A percentile compares a stretch with the other conserved stretches of the same genome.
Conservation (phyloP, 2,329 filamentous ascomycete species). For the Colletotrichum sp. region DNA sequence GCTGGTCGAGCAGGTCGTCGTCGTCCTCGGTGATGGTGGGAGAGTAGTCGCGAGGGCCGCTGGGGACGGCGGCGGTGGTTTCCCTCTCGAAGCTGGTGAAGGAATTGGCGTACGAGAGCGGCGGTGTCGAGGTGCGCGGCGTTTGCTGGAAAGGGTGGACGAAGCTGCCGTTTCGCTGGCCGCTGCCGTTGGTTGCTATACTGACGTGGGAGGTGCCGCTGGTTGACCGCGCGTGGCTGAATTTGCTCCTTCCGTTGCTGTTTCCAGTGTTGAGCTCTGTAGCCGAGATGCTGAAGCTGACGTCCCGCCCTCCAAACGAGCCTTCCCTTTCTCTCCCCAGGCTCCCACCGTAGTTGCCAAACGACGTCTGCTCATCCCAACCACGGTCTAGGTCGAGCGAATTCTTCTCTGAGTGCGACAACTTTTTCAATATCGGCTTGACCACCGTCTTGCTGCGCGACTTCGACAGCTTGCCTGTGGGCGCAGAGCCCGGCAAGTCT, state of each 20-base stretch:
- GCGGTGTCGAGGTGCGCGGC: constrained; percentile 65
- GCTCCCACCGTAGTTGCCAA: constrained; percentile 12
- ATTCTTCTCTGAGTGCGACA: constrained; percentile 63
- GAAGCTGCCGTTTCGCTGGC: constrained; percentile 53
- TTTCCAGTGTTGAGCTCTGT: constrained; percentile 31
- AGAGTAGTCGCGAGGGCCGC: constrained; percentile 53
- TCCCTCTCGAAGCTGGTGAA: constrained; percentile 51
- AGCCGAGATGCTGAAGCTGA: constrained; percentile 50
- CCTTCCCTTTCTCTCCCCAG: constrained; percentile 31
- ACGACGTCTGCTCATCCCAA: constrained; percentile 24
- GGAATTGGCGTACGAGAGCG: constrained; percentile 63
- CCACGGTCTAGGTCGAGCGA: constrained; percentile 67
- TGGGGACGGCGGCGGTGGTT: constrained; percentile 24
- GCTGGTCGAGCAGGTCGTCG: constrained; percentile 36
- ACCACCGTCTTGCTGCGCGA: constrained; percentile 52
- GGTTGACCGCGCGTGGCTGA: constrained; percentile 62
- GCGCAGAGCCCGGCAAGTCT: constrained; percentile 30
- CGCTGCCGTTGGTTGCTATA: constrained; percentile 59
- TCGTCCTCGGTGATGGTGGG: constrained; percentile 61
- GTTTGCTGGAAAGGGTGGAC: constrained; percentile 71
- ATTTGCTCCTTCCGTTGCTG: constrained; percentile 39
- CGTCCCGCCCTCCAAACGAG: constrained; percentile 37
- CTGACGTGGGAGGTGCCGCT: constrained; percentile 64
- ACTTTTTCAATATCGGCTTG: constrained; percentile 68
- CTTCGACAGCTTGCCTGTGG: constrained; percentile 50